These are phyloP conservation scores for Ophiostoma pallidulum DNA, from an alignment of 2,329 filamentous ascomycete species.

Conservation along the genomic window DNA sequence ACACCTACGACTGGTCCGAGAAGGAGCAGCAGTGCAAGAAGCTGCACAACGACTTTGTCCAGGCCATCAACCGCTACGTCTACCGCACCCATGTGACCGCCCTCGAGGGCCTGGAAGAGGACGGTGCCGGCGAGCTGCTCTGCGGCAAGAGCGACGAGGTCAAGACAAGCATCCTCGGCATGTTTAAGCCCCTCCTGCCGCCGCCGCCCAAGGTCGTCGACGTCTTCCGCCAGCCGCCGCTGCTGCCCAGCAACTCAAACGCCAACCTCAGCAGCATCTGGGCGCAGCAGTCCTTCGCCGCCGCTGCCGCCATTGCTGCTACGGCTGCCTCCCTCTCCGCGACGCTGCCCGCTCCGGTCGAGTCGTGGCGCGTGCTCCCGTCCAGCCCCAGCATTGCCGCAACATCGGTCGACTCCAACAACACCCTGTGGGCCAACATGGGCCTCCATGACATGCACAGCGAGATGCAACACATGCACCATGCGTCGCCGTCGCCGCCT, in stretches of 20 bases:
- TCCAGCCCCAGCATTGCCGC: slow-evolving; percentile 70
- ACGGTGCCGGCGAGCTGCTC: slow-evolving; percentile 86
- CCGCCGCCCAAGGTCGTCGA: slow-evolving; percentile 83
- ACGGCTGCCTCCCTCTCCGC: slow-evolving; percentile 8
- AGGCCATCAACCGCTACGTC: slow-evolving; percentile 95
- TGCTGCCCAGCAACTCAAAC: slow-evolving; percentile 70
- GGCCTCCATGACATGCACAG: slow-evolving; percentile 22
- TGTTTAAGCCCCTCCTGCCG: slow-evolving; percentile 81
- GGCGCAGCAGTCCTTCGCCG: slow-evolving; percentile 48
- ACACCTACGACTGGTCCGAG: slow-evolving; percentile 89
- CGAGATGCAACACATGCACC: slow-evolving; percentile 29
- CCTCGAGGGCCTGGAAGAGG: slow-evolving; percentile 91
- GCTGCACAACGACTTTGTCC: slow-evolving; percentile 91
- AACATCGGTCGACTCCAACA: slow-evolving; percentile 54
- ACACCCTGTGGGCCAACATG: slow-evolving; percentile 72
- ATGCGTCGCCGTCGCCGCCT: slow-evolving; percentile 70
- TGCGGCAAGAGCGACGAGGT: slow-evolving; percentile 88
- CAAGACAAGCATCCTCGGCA: slow-evolving; percentile 71
- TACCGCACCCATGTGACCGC: slow-evolving; percentile 82
- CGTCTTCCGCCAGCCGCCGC: slow-evolving; percentile 73
- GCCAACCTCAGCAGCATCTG: slow-evolving; percentile 70
- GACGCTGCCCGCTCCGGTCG: slow-evolving; percentile 56
- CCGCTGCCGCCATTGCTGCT: slow-evolving; percentile 27
- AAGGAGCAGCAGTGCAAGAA: slow-evolving; percentile 96
- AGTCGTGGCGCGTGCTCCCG: slow-evolving; percentile 83